These are phyloP conservation scores for Ceratocystis eucalypticola DNA, from an alignment of 2,329 filamentous ascomycete species.

Conservation along the genomic window DNA sequence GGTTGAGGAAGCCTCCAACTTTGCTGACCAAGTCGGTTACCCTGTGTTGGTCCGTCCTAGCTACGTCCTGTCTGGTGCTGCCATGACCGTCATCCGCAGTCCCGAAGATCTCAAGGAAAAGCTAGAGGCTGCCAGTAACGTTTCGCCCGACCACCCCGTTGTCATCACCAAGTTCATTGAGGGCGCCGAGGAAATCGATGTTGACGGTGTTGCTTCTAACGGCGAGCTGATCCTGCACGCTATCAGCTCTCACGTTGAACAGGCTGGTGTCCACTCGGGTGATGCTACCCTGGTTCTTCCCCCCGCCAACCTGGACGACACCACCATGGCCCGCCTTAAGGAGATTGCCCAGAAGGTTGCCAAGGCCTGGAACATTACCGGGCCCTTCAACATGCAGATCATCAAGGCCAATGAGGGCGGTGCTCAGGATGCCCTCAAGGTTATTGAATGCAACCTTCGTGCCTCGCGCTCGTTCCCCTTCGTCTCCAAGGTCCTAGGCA, in stretches of 20 bases:
- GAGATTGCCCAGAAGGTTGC: constrained; percentile 93
- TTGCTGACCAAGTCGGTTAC: constrained; percentile 75
- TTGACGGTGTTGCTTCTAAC: constrained; percentile 78
- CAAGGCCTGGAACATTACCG: constrained; percentile 91
- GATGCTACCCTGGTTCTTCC: constrained; percentile 91
- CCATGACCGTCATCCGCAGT: constrained; percentile 92
- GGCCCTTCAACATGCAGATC: constrained; percentile 99
- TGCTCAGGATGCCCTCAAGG: constrained; percentile 61
- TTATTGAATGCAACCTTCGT: constrained; percentile 96
- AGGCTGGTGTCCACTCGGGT: constrained; percentile 94
- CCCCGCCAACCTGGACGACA: constrained; percentile 62
- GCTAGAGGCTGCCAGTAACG: constrained; percentile 74
- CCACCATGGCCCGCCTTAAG: constrained; percentile 75
- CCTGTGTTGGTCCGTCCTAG: constrained; percentile 88
- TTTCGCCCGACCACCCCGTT: constrained; percentile 92
- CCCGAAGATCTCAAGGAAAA: constrained; percentile 87
- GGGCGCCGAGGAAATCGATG: constrained; percentile 89
- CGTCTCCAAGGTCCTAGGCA: constrained; percentile 89
- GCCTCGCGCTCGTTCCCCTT: constrained; percentile 97
- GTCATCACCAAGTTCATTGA: constrained; percentile 99
- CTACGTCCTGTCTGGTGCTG: constrained; percentile 92
- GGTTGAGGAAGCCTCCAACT: constrained; percentile 72
- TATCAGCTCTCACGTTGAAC: constrained; percentile 89
- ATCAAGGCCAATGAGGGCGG: constrained; percentile 80
- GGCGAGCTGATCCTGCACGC: constrained; percentile 85